Percentiles rank a stretch among this genome's conserved stretches.
Evolutionary conservation across 345 rosid species (phyloP).

Genomic region (Linum trigynum): DNA sequence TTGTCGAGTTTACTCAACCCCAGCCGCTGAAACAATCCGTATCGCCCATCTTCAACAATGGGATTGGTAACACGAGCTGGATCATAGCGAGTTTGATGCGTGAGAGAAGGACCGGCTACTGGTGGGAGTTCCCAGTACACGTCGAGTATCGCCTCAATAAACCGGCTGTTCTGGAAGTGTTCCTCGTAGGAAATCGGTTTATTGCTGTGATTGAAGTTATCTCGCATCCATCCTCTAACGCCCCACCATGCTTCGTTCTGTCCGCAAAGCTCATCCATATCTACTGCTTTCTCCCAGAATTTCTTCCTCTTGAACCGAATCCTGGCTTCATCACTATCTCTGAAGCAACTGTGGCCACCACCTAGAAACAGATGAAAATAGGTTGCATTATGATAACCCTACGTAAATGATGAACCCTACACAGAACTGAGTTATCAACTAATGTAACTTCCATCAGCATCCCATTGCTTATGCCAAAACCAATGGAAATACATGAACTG

Average conservation of each 20-base stretch:
- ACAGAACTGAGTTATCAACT: neutral
- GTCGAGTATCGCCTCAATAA: conserved; percentile 74
- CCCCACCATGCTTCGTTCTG: conserved; percentile 95
- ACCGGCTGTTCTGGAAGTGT: conserved; percentile 80
- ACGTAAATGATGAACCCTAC: too few species aligned
- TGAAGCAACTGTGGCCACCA: conserved; percentile 96
- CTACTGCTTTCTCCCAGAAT: conserved; percentile 97
- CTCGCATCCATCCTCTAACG: conserved; percentile 81
- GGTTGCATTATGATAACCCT: too few species aligned
- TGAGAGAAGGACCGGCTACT: conserved; percentile 90
- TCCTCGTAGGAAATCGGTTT: conserved; percentile 47
- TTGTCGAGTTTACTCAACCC: conserved; percentile 63
- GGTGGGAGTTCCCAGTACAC: conserved; percentile 97
- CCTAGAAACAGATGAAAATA: conserved; percentile 34
- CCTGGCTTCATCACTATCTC: conserved; percentile 85
- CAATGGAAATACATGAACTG: too few species aligned
- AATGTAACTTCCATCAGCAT: too few species aligned
- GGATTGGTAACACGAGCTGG: conserved; percentile 75
- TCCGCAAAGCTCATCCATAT: conserved; percentile 70
- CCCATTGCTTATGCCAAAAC: too few species aligned
- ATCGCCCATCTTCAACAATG: conserved; percentile 80
- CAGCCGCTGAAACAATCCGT: conserved; percentile 60
- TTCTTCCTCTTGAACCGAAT: conserved; percentile 66
- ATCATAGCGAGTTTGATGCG: conserved; percentile 86
- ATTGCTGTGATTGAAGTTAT: conserved; percentile 79